Percentiles rank a stretch among this genome's conserved stretches.
phyloP scores from a whole-genome alignment of 495 filamentous ascomycete species.

The Monascus purpureus region DNA sequence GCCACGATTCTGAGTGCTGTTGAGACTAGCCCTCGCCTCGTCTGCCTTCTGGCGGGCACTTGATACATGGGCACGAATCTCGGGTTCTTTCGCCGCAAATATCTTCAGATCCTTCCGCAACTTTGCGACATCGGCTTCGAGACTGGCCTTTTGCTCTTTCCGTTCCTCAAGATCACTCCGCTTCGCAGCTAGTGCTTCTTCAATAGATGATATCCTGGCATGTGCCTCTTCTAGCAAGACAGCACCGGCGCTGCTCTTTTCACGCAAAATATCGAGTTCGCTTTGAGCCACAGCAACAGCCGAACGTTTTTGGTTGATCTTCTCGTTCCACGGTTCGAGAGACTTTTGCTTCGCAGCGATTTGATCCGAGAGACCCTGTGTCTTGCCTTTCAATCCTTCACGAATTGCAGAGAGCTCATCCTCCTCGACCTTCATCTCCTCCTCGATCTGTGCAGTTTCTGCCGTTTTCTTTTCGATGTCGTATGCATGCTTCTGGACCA shows the following conservation, averaged over 20 bases:
- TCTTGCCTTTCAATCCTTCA: slow-evolving; percentile 84
- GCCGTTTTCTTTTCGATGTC: slow-evolving; percentile 62
- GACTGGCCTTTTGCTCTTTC: slow-evolving; percentile 50
- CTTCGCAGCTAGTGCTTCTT: slow-evolving; percentile 56
- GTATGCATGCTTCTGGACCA: slow-evolving; percentile 58
- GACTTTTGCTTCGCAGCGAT: slow-evolving; percentile 87
- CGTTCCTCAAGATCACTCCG: slow-evolving; percentile 60
- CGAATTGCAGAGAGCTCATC: slow-evolving; percentile 66
- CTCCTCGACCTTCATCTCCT: slow-evolving; percentile 62
- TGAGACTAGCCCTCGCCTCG: slow-evolving; percentile 79
- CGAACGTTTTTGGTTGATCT: slow-evolving; percentile 90
- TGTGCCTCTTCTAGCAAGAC: slow-evolving; percentile 75
- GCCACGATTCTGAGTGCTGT: slow-evolving; percentile 79
- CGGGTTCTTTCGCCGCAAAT: slow-evolving; percentile 61
- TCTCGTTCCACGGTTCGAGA: slow-evolving; percentile 90
- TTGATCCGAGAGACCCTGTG: slow-evolving; percentile 82
- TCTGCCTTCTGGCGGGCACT: slow-evolving; percentile 85
- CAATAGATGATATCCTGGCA: slow-evolving; percentile 57
- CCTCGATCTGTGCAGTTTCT: slow-evolving; percentile 61
- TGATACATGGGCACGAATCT: slow-evolving; percentile 66
- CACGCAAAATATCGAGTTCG: slow-evolving; percentile 79
- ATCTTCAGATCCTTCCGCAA: slow-evolving; percentile 58
- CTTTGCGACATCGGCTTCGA: slow-evolving; percentile 62
- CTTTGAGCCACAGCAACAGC: slow-evolving; percentile 87
- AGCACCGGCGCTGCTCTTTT: slow-evolving; percentile 75